A percentile compares a stretch with the other conserved stretches of the same genome.
phyloP scores from a whole-genome alignment of 2,329 filamentous ascomycete genomes.

The Alternaria alternata region DNA sequence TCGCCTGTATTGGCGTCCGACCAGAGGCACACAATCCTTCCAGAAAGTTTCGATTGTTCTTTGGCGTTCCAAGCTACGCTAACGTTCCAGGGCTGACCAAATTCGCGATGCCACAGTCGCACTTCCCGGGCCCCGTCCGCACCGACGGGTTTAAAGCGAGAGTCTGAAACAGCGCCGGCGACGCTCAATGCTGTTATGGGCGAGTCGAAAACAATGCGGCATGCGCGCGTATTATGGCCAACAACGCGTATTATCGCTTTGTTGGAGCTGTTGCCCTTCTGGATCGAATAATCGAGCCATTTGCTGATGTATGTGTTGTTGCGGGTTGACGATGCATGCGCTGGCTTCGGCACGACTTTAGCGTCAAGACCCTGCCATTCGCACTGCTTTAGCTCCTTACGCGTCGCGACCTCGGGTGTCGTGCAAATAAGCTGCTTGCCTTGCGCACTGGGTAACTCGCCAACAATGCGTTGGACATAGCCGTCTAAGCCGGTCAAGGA shows the following conservation, averaged over 20 bases:
- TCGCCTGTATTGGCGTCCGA: slow-evolving; percentile 80
- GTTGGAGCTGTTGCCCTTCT: slow-evolving; percentile 55
- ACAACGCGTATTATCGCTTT: slow-evolving; percentile 71
- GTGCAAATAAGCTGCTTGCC: slow-evolving; percentile 61
- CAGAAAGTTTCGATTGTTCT: slow-evolving; percentile 52
- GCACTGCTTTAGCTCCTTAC: slow-evolving; percentile 69
- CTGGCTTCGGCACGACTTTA: slow-evolving; percentile 62
- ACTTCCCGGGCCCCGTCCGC: slow-evolving; percentile 72
- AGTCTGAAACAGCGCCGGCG: slow-evolving; percentile 66
- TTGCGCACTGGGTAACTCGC: slow-evolving; percentile 73
- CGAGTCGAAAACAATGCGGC: slow-evolving; percentile 75
- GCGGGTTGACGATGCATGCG: slow-evolving; percentile 35
- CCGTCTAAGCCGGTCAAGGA: slow-evolving; percentile 54
- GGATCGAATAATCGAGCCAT: slow-evolving; percentile 74
- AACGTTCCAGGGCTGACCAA: slow-evolving; percentile 78
- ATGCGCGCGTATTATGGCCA: slow-evolving; percentile 79
- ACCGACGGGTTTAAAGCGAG: slow-evolving; percentile 70
- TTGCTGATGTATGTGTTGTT: slow-evolving; percentile 37
- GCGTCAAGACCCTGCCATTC: slow-evolving; percentile 75
- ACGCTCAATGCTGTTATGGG: slow-evolving; percentile 72
- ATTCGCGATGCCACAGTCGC: slow-evolving; percentile 82
- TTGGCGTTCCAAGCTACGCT: slow-evolving; percentile 70
- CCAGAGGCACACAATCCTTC: slow-evolving; percentile 82
- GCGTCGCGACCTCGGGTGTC: slow-evolving; percentile 51
- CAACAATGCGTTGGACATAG: slow-evolving; percentile 64